Conservation (phyloP, 2,329 filamentous ascomycete genomes). For the Fusarium coffeatum region DNA sequence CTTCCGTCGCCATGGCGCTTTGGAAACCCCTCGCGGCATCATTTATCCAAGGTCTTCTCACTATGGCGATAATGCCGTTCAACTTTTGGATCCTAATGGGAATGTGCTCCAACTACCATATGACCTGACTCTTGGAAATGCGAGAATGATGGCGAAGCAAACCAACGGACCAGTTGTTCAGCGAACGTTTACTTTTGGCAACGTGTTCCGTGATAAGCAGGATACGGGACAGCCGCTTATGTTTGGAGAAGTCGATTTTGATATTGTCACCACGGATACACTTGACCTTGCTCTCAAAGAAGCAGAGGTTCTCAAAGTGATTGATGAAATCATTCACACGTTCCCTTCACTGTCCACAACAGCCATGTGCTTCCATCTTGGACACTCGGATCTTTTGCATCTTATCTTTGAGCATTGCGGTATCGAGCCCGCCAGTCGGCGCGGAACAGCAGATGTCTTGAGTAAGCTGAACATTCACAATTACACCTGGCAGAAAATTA, state of each 20-base stretch:
- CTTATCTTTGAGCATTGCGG: slow-evolving; percentile 92
- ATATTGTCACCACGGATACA: slow-evolving; percentile 87
- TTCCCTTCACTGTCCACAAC: slow-evolving; percentile 79
- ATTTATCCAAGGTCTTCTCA: slow-evolving; percentile 86
- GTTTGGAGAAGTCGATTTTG: slow-evolving; percentile 93
- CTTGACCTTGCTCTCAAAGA: slow-evolving; percentile 89
- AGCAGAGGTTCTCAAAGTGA: slow-evolving; percentile 91
- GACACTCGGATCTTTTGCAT: slow-evolving; percentile 87
- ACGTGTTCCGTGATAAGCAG: slow-evolving; percentile 82
- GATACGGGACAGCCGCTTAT: slow-evolving; percentile 84
- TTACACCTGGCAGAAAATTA: slow-evolving; percentile 84
- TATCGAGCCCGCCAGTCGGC: slow-evolving; percentile 75
- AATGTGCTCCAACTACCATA: slow-evolving; percentile 95
- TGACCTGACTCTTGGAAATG: slow-evolving; percentile 90
- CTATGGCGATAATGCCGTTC: slow-evolving; percentile 79
- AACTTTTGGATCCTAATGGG: slow-evolving; percentile 83
- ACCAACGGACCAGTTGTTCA: slow-evolving; percentile 70
- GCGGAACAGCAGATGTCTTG: slow-evolving; percentile 81
- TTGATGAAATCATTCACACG: slow-evolving; percentile 87
- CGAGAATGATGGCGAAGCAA: slow-evolving; percentile 82
- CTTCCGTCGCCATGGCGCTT: slow-evolving; percentile 89
- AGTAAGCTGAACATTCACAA: slow-evolving; percentile 88
- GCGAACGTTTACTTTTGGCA: slow-evolving; percentile 87
- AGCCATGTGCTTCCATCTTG: slow-evolving; percentile 89
- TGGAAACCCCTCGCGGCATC: slow-evolving; percentile 79